These are phyloP conservation scores for Clarireedia hainanense DNA, from an alignment of 2,329 filamentous ascomycete genomes.

Conservation along the genomic window DNA sequence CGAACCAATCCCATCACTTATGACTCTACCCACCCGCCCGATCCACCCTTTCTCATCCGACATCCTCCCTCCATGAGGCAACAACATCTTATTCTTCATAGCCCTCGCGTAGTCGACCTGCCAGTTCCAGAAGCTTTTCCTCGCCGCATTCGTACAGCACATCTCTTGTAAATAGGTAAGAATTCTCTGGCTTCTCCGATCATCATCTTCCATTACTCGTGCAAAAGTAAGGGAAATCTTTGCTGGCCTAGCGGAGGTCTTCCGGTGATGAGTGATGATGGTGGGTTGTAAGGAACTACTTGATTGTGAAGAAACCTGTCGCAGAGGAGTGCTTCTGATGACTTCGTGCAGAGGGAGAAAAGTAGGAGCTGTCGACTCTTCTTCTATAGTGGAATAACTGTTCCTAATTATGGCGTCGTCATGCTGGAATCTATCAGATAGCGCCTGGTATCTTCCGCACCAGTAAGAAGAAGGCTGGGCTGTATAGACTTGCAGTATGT, in stretches of 20 bases:
- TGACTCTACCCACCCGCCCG: not conserved
- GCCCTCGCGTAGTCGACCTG: conserved; percentile 39
- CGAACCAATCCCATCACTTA: conserved; percentile 1
- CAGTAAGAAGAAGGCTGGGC: conserved; percentile 48
- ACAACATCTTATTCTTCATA: conserved; percentile 9
- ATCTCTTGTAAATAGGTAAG: conserved; percentile 40
- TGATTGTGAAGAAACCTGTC: not conserved
- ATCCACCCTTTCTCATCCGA: conserved; percentile 9
- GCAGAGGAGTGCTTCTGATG: not conserved
- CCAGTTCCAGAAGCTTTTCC: conserved; percentile 40
- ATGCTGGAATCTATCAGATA: conserved; percentile 46
- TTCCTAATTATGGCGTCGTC: conserved; percentile 29
- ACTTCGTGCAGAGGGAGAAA: not conserved
- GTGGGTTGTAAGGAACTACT: not conserved
- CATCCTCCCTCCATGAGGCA: conserved; percentile 14
- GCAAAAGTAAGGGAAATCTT: not conserved
- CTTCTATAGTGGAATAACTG: conserved; percentile 5
- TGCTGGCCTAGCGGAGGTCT: not conserved
- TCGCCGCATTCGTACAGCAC: conserved; percentile 42
- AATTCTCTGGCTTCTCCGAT: conserved; percentile 36
- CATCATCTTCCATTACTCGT: conserved; percentile 31
- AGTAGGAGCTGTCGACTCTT: not conserved
- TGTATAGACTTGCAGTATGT: conserved; percentile 31
- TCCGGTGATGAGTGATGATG: not conserved
- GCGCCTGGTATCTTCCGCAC: conserved; percentile 51